phyloP scores from a whole-genome alignment of 225 moss, liverwort and hornwort species.

The Straminergon stramineum region DNA sequence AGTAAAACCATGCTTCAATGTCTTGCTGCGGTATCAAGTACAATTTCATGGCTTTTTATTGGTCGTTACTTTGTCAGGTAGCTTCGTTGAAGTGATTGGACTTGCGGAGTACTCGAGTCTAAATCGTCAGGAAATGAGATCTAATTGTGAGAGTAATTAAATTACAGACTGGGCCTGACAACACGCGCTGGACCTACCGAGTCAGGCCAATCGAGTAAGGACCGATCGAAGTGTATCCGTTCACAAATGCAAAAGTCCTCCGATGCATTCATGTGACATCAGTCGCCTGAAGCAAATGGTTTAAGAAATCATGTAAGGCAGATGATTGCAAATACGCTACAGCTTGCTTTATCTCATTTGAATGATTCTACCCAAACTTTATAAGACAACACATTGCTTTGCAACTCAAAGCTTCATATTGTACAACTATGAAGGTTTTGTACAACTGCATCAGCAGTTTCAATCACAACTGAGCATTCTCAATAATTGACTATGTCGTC shows the following conservation, averaged over 20 bases:
- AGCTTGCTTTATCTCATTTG: not conserved
- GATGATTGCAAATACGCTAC: not conserved
- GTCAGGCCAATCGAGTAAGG: not conserved
- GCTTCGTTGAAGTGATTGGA: not conserved
- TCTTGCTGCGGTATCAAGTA: not conserved
- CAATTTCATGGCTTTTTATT: not conserved
- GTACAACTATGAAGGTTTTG: slow-evolving; percentile 22
- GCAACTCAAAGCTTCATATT: slow-evolving; percentile 17
- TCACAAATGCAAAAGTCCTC: not conserved
- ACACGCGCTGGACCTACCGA: not conserved
- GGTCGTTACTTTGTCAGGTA: not conserved
- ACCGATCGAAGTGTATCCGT: not conserved
- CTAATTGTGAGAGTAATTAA: not conserved
- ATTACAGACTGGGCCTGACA: not conserved
- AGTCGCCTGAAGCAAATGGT: not conserved
- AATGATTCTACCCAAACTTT: not conserved
- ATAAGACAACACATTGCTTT: slow-evolving; percentile 13
- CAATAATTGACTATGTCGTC: slow-evolving; percentile 47
- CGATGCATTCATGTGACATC: not conserved
- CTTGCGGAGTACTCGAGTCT: not conserved
- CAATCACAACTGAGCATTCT: slow-evolving; percentile 6
- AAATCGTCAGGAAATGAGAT: not conserved
- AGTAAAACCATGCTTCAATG: not conserved
- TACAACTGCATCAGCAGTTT: slow-evolving; percentile 7
- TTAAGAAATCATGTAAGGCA: not conserved